phyloP scores from a whole-genome alignment of 148 eudicot genomes.

The Chenopodium formosanum region DNA sequence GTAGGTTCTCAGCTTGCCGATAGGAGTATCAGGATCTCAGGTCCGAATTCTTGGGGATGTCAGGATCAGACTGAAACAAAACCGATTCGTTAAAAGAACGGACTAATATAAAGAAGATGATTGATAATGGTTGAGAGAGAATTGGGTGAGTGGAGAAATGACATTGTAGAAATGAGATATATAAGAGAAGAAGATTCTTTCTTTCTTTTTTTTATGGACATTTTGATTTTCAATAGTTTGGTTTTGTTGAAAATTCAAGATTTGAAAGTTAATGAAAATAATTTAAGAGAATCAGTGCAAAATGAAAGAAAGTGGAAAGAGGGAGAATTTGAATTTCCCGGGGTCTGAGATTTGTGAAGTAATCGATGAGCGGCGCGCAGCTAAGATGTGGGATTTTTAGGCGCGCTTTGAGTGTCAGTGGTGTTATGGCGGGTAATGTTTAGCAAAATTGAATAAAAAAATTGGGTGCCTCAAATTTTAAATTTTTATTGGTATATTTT shows the following conservation, averaged over 20 bases:
- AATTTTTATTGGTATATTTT: too few relatives aligned
- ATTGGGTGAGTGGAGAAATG: not conserved
- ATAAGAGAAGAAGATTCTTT: too few relatives aligned
- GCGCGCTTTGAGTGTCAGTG: not conserved
- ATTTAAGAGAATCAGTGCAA: not conserved
- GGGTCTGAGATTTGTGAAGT: not conserved
- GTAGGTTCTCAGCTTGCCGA: too few relatives aligned
- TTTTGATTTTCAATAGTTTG: not conserved
- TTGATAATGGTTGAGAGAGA: not conserved
- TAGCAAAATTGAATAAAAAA: not conserved
- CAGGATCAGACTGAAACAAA: too few relatives aligned
- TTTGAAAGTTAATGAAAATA: not conserved
- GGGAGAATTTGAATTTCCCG: conserved; percentile 11
- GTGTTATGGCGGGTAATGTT: not conserved
- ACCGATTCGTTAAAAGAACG: not conserved
- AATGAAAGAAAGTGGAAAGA: not conserved
- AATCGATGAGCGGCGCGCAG: not conserved
- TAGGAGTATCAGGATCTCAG: too few relatives aligned
- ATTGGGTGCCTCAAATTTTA: too few relatives aligned
- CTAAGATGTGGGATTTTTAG: not conserved
- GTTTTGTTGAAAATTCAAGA: not conserved
- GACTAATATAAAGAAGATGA: not conserved
- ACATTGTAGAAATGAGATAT: not conserved
- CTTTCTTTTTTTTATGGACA: not conserved
- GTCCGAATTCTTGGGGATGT: too few relatives aligned